Base-by-base conservation (phyloP, 2,329 filamentous ascomycete genomes). In the Colletotrichum paranaense region DNA sequence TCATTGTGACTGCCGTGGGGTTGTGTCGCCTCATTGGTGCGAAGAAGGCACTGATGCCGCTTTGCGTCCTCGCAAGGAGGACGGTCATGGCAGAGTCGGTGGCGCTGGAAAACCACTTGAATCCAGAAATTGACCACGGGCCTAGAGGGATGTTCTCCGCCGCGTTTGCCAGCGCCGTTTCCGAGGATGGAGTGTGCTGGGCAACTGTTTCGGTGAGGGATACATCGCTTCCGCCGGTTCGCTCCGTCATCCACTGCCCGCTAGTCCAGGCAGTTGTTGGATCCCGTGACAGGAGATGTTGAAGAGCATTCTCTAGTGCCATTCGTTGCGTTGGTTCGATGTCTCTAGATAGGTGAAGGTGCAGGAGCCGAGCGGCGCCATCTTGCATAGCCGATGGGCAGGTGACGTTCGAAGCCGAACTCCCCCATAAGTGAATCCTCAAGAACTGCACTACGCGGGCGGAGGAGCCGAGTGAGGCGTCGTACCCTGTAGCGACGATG, bases 201-300 rank as follows among this genome's bases (percentile, higher is more conserved):
- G 91, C 91, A 5, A 88, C 81, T 0, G 92, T 94, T 80, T 94
- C 92, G 0, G 91, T 93, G 49, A 88, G 86, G 4, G 90, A 90
- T 1, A 94, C 91, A 77, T 94, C 92, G 75, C 91, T 93, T 0
- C 92, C 92, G 1, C 92, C 92, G 0, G 87, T 86, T 2, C 92
- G 86, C 76, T 94, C 92, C 0, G 92, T 94, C 92, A 94, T 94
- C 92, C 93, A 94, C 79, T 94, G 92, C 0, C 92, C 92, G 53
- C 89, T 92, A 0, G 92, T 94, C 92, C 92, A 94, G 0, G 89
- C 88, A 22, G 81, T 75, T 0, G 77, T 67, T 0, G 85, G 82
- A 28, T 92, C 85, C 5, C 88, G 84, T 4, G 87, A 89, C 1
- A 84, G 89, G 4, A 93, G 82, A 14, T 87, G 87, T 6, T 81